Evolutionary conservation across 2,329 filamentous ascomycete genomes (phyloP).

Genomic region (Leptographium procerum): DNA sequence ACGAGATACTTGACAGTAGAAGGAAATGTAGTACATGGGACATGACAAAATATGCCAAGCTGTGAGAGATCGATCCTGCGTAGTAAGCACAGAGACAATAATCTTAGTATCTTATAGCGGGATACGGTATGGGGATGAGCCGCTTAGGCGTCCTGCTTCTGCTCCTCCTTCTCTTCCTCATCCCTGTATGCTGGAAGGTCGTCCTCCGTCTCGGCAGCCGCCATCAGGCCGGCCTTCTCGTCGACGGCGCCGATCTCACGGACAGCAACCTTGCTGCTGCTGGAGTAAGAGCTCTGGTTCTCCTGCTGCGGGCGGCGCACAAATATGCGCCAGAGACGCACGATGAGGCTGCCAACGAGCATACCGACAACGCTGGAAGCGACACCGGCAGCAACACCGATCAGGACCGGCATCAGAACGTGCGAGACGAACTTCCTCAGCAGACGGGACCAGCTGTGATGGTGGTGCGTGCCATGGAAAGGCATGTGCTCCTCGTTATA

Average conservation of each 20-base stretch:
- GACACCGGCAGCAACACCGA: slow-evolving; percentile 59
- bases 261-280: slow-evolving; percentile 25
- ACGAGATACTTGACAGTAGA: background rate
- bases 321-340: slow-evolving; percentile 43
- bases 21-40: background rate
- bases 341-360: slow-evolving; percentile 49
- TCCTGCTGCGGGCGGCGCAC: slow-evolving; percentile 33
- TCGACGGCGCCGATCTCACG: slow-evolving; percentile 26
- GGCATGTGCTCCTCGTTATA: slow-evolving; percentile 9
- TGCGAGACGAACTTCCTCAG: slow-evolving; percentile 47
- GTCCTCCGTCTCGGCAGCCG: slow-evolving; percentile 15
- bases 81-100: background rate
- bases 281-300: slow-evolving; percentile 8
- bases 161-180: slow-evolving; percentile 15
- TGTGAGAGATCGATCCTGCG: background rate
- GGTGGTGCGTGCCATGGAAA: slow-evolving; percentile 14
- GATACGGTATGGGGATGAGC: background rate
- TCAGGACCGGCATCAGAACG: slow-evolving; percentile 54
- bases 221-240: slow-evolving; percentile 41
- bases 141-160: background rate
- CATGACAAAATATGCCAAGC: background rate
- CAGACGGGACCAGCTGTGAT: slow-evolving; percentile 33
- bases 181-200: slow-evolving; percentile 11
- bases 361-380: slow-evolving; percentile 57
- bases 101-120: background rate